Conservation (phyloP, 2,329 filamentous ascomycete genomes). For the Plectosphaerella plurivora region DNA sequence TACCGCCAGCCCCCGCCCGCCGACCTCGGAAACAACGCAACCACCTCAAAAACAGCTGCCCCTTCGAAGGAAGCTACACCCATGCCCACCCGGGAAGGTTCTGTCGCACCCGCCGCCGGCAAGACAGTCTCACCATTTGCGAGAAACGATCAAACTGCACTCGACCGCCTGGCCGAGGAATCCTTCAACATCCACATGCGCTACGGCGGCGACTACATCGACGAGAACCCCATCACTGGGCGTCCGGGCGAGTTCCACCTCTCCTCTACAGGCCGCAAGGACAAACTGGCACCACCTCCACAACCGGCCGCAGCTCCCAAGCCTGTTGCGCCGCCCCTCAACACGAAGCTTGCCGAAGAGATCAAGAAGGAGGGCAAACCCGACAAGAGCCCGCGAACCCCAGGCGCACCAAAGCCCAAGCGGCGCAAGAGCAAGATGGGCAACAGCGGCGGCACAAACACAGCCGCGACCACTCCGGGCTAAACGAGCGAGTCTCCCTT, state of each 20-base stretch:
- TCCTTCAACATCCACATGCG: slow-evolving; percentile 53
- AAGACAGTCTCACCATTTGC: slow-evolving; percentile 18
- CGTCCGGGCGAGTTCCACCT: slow-evolving; percentile 63
- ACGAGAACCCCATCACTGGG: slow-evolving; percentile 65
- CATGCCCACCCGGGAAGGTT: slow-evolving; percentile 28
- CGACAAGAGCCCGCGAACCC: slow-evolving; percentile 38
- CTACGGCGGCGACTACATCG: slow-evolving; percentile 61
- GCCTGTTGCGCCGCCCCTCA: slow-evolving; percentile 16
- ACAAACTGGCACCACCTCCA: slow-evolving; percentile 19
- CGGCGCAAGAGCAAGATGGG: slow-evolving; percentile 43
- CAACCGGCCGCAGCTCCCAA: slow-evolving; percentile 5
- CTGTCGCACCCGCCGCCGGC: slow-evolving; percentile 15
- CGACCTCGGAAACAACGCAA: slow-evolving; percentile 13
- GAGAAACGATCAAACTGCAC: slow-evolving; percentile 32
- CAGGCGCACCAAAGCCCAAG: slow-evolving; percentile 36
- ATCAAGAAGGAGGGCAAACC: slow-evolving; percentile 41
- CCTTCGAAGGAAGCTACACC: slow-evolving; percentile 40
- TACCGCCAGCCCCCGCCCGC: slow-evolving; percentile 36
- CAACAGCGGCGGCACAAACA: background rate
- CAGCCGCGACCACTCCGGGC: background rate
- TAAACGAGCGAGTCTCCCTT: background rate
- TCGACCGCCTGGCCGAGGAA: slow-evolving; percentile 50
- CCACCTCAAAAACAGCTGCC: slow-evolving; percentile 18
- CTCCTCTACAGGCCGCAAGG: slow-evolving; percentile 54
- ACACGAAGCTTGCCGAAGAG: slow-evolving; percentile 35